Conservation (phyloP, 192 early-diverging fungal species). For the Coemansia furcata region DNA sequence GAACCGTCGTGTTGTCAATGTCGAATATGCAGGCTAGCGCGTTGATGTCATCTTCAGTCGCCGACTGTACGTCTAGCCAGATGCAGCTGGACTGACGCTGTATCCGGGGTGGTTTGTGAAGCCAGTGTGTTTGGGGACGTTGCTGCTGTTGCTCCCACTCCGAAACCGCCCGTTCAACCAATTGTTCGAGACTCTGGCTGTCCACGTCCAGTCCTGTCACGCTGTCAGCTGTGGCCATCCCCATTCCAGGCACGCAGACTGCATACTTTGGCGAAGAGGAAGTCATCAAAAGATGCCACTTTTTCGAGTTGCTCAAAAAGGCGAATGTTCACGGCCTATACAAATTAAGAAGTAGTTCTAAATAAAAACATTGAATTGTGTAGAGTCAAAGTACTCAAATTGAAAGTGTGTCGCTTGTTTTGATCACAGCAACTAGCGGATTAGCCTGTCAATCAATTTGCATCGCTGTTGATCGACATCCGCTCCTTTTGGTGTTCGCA, state of each 20-base stretch:
- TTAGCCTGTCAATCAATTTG: not conserved
- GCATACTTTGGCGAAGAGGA: slow-evolving; percentile 21
- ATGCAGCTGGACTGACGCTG: not conserved
- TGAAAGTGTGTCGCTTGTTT: too few species aligned
- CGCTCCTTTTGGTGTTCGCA: not conserved
- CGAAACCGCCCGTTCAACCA: slow-evolving; percentile 14
- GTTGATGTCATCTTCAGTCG: slow-evolving; percentile 22
- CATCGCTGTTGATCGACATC: not conserved
- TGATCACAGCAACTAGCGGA: not conserved
- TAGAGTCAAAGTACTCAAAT: not conserved
- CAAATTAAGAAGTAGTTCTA: not conserved
- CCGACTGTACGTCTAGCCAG: slow-evolving; percentile 38
- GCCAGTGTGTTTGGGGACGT: not conserved
- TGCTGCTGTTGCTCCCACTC: slow-evolving; percentile 11
- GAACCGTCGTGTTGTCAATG: slow-evolving; percentile 10
- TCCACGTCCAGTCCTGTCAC: slow-evolving; percentile 16
- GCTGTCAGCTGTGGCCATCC: slow-evolving; percentile 2
- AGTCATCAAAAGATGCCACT: not conserved
- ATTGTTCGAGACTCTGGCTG: slow-evolving; percentile 5
- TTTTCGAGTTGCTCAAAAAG: not conserved
- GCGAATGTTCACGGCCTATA: not conserved
- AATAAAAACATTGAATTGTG: not conserved
- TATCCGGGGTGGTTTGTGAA: not conserved
- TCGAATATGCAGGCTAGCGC: slow-evolving; percentile 36
- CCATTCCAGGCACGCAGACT: slow-evolving; percentile 33